These are phyloP conservation scores for Cupressus sempervirens DNA, from an alignment of 75 land plant species.

Conservation along the genomic window DNA sequence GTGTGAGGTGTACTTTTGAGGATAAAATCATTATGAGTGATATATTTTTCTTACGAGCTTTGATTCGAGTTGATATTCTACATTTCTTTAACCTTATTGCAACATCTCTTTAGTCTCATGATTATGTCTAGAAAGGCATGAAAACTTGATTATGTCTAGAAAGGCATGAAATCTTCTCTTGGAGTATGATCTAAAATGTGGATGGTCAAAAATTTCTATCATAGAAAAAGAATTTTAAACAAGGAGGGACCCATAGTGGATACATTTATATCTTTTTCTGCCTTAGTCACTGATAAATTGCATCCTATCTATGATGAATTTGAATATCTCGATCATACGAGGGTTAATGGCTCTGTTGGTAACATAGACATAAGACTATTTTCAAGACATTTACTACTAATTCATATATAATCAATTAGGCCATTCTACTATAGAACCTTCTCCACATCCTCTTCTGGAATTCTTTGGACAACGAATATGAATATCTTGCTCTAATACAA, in stretches of 20 bases:
- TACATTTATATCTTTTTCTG: no score
- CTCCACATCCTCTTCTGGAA: neutral
- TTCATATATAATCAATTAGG: neutral
- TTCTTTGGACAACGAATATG: neutral
- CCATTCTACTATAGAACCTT: neutral
- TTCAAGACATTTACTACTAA: neutral
- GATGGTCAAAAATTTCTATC: no score
- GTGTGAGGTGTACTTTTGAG: slow-evolving; percentile 96
- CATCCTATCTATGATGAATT: neutral
- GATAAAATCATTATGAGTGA: slow-evolving; percentile 93
- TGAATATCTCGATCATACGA: neutral
- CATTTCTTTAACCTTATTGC: slow-evolving; percentile 76
- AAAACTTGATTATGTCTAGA: no score
- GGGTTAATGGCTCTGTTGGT: neutral
- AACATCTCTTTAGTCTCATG: no score
- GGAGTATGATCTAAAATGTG: no score
- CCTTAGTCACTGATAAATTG: no score
- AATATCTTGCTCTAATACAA: neutral
- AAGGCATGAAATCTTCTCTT: no score
- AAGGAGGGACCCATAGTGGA: no score
- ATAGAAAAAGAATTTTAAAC: no score
- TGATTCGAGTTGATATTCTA: slow-evolving; percentile 85
- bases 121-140: slow-evolving; percentile 90
- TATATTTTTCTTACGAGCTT: slow-evolving; percentile 87
- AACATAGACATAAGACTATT: neutral